Evolutionary conservation across 306 rosid species (phyloP).

Genomic region (Dalbergia cochinchinensis): DNA sequence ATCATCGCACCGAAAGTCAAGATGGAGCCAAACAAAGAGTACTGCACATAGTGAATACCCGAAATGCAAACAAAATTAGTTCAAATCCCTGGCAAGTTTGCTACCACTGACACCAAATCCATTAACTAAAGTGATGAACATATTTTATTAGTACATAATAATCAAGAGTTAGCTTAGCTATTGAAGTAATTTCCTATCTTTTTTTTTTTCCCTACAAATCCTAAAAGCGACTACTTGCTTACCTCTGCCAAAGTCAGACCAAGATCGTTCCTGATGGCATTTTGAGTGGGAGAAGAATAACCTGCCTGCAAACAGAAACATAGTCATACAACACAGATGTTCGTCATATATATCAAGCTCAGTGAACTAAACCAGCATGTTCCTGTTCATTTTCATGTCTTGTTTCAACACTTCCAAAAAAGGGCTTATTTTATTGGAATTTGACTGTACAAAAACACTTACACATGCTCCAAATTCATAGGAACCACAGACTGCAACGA

Average conservation of each 20-base stretch:
- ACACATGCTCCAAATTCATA: conserved; percentile 90
- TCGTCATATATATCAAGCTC: not conserved
- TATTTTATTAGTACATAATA: not conserved
- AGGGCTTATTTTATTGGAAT: not conserved
- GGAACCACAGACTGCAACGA: conserved; percentile 90
- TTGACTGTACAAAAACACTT: conserved; percentile 41
- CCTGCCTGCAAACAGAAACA: conserved; percentile 68
- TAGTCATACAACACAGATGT: conserved; percentile 32
- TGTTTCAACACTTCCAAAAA: no score
- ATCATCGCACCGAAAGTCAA: conserved; percentile 96
- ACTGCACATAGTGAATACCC: conserved; percentile 55
- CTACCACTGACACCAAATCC: conserved; percentile 9
- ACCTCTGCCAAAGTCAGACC: conserved; percentile 76
- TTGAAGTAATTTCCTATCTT: not conserved
- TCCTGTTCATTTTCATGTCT: not conserved
- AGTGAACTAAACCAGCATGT: not conserved
- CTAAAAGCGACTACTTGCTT: conserved; percentile 27
- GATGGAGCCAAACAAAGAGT: conserved; percentile 90
- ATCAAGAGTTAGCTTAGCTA: not conserved
- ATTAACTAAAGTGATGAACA: not conserved
- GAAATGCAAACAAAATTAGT: conserved; percentile 19
- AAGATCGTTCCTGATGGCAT: conserved; percentile 75
- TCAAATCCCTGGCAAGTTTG: conserved; percentile 29
- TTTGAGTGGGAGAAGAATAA: conserved; percentile 90
- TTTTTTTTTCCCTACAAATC: no score